Conservation (phyloP, 179 eudicot genomes). For the Spinacia oleracea region DNA sequence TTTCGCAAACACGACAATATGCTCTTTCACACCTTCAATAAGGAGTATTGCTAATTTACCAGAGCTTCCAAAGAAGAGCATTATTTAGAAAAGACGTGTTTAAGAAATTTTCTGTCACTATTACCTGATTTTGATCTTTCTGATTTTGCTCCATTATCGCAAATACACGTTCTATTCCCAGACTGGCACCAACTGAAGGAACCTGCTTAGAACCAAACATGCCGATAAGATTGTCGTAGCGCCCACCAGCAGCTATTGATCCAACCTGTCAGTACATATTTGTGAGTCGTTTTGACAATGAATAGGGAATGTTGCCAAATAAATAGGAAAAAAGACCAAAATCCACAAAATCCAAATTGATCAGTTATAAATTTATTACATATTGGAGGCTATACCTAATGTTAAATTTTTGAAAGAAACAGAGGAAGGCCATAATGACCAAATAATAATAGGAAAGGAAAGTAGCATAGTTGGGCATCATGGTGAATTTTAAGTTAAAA, state of each 20-base stretch:
- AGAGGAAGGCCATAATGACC: not conserved
- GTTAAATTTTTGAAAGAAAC: not conserved
- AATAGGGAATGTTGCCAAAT: constrained; percentile 2
- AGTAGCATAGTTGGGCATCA: not conserved
- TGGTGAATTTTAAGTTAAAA: not conserved
- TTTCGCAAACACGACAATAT: not conserved
- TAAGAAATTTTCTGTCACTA: not conserved
- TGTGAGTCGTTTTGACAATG: constrained; percentile 8
- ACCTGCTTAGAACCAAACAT: constrained; percentile 91
- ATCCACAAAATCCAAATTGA: no score
- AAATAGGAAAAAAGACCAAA: not conserved
- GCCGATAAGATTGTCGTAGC: constrained; percentile 91
- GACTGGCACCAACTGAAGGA: constrained; percentile 91
- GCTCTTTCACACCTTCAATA: not conserved
- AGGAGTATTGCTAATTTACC: no score
- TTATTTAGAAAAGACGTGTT: not conserved
- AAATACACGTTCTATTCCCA: constrained; percentile 95
- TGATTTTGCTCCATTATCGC: constrained; percentile 90
- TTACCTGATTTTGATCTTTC: constrained; percentile 76
- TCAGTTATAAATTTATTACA: not conserved
- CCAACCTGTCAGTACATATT: constrained; percentile 65
- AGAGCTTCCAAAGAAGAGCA: constrained; percentile 2
- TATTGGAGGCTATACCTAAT: constrained; percentile 1
- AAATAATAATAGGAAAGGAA: not conserved
- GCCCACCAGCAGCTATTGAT: constrained; percentile 97